These are phyloP conservation scores for Kewa caespitosa DNA, from an alignment of 179 eudicot species.

Conservation along the genomic window DNA sequence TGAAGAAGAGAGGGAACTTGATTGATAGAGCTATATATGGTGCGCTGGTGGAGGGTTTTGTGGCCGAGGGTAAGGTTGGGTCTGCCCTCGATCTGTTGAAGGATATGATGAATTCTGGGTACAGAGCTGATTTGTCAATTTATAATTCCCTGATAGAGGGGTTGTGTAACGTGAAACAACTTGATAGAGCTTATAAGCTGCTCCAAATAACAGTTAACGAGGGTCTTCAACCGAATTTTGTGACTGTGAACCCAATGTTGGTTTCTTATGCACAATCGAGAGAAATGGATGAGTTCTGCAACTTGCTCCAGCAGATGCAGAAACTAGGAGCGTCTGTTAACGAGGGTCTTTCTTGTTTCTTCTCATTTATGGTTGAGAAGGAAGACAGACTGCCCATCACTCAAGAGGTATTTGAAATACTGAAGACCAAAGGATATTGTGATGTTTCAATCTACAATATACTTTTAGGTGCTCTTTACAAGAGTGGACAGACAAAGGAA, in stretches of 20 bases:
- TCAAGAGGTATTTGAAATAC: conserved; percentile 48
- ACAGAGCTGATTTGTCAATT: conserved; percentile 82
- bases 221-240: conserved; percentile 72
- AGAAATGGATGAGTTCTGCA: conserved; percentile 59
- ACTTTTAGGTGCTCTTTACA: conserved; percentile 61
- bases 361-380: conserved; percentile 49
- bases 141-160: conserved; percentile 74
- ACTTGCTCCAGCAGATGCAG: conserved; percentile 68
- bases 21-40: conserved; percentile 82
- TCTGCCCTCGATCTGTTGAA: conserved; percentile 70
- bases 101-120: conserved; percentile 84
- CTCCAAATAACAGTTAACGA: conserved; percentile 63
- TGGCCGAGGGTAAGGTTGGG: conserved; percentile 67
- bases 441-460: conserved; percentile 62
- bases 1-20: conserved; percentile 67
- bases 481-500: conserved; percentile 46
- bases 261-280: conserved; percentile 53
- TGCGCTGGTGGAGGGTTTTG: conserved; percentile 75
- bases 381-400: conserved; percentile 43
- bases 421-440: conserved; percentile 58
- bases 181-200: conserved; percentile 65
- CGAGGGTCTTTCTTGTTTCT: conserved; percentile 62
- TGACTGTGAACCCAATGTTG: conserved; percentile 67
- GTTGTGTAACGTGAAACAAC: conserved; percentile 51
- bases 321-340: conserved; percentile 44